These are phyloP conservation scores for Aspergillus carbonarius DNA, from an alignment of 2,329 filamentous ascomycete genomes.

Conservation along the genomic window DNA sequence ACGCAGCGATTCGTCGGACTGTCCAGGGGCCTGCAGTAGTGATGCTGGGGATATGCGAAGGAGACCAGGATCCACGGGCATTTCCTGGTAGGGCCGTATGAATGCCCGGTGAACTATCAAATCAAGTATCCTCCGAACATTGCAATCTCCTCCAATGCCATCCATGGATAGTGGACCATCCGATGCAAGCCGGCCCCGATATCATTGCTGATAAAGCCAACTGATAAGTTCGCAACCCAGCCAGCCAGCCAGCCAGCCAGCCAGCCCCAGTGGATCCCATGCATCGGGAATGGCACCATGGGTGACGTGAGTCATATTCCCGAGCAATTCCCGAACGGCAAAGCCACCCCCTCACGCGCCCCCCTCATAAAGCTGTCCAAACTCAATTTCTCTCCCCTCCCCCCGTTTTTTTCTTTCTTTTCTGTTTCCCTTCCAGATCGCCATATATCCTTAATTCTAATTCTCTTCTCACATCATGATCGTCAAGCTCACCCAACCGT, in stretches of 20 bases:
- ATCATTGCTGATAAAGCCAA: not conserved
- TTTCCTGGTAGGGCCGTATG: too few relatives aligned
- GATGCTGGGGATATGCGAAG: too few relatives aligned
- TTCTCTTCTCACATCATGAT: slow-evolving; percentile 4
- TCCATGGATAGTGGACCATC: too few relatives aligned
- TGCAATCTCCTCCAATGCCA: too few relatives aligned
- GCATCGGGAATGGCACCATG: not conserved
- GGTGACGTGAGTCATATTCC: not conserved
- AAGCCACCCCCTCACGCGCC: not conserved
- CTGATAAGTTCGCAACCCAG: not conserved
- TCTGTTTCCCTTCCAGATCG: not conserved
- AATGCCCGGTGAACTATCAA: too few relatives aligned
- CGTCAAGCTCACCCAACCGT: slow-evolving; percentile 23
- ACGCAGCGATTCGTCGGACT: too few relatives aligned
- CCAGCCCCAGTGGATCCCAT: not conserved
- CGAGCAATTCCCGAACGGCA: not conserved
- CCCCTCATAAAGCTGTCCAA: not conserved
- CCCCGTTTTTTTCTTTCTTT: not conserved
- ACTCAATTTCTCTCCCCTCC: not conserved
- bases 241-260: too few relatives aligned
- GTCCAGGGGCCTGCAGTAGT: too few relatives aligned
- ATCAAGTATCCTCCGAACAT: too few relatives aligned
- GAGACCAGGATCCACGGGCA: too few relatives aligned
- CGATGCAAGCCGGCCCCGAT: too few relatives aligned
- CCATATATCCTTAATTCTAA: not conserved